Evolutionary conservation across 805 yeast species (phyloP).

Genomic region (Candida manassasensis): DNA sequence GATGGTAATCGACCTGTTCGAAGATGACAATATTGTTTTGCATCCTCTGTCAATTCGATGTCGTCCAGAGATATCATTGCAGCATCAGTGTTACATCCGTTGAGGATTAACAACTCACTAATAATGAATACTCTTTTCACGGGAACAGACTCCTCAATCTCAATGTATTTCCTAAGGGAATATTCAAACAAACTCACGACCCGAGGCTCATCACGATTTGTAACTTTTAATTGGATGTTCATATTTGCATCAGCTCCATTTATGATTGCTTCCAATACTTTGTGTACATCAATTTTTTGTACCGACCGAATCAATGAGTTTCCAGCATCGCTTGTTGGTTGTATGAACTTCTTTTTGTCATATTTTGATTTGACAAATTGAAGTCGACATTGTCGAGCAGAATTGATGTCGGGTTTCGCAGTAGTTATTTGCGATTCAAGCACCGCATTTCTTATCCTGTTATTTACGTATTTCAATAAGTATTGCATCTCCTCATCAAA

Average conservation of each 20-base stretch:
- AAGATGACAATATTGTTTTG: constrained; percentile 50
- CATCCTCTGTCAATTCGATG: constrained; percentile 40
- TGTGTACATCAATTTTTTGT: constrained; percentile 43
- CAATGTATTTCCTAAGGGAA: constrained; percentile 46
- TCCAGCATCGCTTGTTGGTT: constrained; percentile 17
- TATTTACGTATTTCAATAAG: constrained; percentile 50
- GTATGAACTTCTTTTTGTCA: constrained; percentile 41
- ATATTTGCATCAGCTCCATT: constrained; percentile 46
- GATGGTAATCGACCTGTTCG: constrained; percentile 14
- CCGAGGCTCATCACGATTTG: constrained; percentile 14
- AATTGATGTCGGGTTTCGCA: constrained; percentile 15
- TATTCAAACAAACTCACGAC: constrained; percentile 38
- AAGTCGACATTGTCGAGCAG: constrained; percentile 45
- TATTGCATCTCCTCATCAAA: constrained; percentile 56
- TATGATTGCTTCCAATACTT: constrained; percentile 40
- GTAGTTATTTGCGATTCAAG: constrained; percentile 44
- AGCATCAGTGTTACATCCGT: constrained; percentile 48
- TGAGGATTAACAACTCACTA: constrained; percentile 53
- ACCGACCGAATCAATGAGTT: constrained; percentile 48
- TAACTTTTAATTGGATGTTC: constrained; percentile 29
- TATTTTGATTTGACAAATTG: constrained; percentile 67
- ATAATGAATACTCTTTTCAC: constrained; percentile 35
- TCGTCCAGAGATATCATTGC: constrained; percentile 20
- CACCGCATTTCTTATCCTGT: constrained; percentile 50
- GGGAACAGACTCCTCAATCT: constrained; percentile 14